Evolutionary conservation across 495 filamentous ascomycete species (phyloP).

Genomic region (Podospora pseudoanserina): DNA sequence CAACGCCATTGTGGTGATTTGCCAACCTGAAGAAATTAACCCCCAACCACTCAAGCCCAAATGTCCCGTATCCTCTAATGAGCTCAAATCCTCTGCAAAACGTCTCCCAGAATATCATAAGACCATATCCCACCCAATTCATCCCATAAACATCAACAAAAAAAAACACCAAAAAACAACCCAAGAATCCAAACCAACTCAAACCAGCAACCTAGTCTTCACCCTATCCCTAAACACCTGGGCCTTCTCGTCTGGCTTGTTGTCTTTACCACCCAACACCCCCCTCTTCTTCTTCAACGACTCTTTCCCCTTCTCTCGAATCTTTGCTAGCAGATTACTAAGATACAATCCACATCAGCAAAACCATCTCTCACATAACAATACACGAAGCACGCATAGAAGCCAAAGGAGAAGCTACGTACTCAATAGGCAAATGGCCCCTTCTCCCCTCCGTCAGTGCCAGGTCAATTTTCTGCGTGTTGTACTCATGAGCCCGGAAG

Average conservation of each 20-base stretch:
- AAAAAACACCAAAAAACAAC: not conserved
- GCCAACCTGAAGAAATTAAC: too few species aligned
- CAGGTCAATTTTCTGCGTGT: constrained; percentile 53
- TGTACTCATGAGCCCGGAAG: constrained; percentile 61
- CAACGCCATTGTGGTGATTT: too few species aligned
- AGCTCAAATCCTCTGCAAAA: too few species aligned
- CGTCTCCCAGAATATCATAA: too few species aligned
- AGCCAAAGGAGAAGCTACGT: constrained; percentile 35
- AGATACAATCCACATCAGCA: not conserved
- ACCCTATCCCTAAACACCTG: not conserved
- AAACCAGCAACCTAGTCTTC: not conserved
- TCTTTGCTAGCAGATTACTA: not conserved
- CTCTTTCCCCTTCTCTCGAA: not conserved
- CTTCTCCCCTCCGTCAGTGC: constrained; percentile 49
- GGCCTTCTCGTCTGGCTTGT: not conserved
- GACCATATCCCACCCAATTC: too few species aligned
- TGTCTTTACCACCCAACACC: not conserved
- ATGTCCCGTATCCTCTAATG: too few species aligned
- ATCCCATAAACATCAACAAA: too few species aligned
- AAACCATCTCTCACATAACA: not conserved
- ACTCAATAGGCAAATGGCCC: constrained; percentile 58
- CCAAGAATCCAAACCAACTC: not conserved
- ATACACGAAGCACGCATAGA: not conserved
- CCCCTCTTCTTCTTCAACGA: not conserved
- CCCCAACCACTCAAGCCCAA: too few species aligned